A percentile compares a stretch with the other conserved stretches of the same genome.
These are phyloP conservation scores for Corniculantispora saksenae DNA, from an alignment of 2,329 filamentous ascomycete species.

Conservation along the genomic window DNA sequence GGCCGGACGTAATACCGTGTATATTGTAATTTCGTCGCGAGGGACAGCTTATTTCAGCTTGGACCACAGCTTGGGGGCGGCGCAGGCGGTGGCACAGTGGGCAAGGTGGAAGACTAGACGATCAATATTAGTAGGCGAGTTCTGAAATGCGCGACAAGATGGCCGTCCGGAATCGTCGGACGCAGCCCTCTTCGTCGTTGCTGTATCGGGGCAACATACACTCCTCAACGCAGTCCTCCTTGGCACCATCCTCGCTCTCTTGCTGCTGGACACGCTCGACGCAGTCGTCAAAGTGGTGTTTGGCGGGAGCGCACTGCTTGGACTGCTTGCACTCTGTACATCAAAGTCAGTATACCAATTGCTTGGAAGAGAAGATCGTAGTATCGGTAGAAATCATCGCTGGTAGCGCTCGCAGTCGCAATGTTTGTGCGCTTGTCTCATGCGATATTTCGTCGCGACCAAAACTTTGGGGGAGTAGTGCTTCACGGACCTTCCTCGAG, in stretches of 20 bases:
- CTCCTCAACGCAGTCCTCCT: conserved; percentile 98
- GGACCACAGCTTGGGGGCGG: conserved; percentile 93
- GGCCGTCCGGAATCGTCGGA: neutral
- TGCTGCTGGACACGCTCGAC: conserved; percentile 77
- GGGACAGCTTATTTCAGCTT: conserved; percentile 77
- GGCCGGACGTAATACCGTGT: conserved; percentile 9
- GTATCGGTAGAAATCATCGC: neutral
- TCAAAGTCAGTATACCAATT: conserved; percentile 28
- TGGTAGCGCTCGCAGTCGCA: neutral
- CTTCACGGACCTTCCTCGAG: conserved; percentile 83
- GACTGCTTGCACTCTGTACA: conserved; percentile 85
- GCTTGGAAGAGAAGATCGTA: conserved; percentile 19
- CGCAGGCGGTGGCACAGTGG: conserved; percentile 91
- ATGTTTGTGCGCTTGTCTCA: no score
- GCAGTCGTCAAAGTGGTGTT: conserved; percentile 99
- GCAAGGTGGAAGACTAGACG: conserved; percentile 93
- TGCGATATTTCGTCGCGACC: conserved; percentile 16
- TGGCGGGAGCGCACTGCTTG: conserved; percentile 78
- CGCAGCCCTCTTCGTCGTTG: neutral
- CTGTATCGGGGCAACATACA: conserved; percentile 66
- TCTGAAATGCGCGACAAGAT: neutral
- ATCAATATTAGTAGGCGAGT: neutral
- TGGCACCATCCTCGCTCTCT: conserved; percentile 69
- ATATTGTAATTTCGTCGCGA: neutral
- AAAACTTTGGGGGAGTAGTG: no score